A percentile compares a stretch with the other conserved stretches of the same genome.
Conservation (phyloP, 2,329 filamentous ascomycete species). For the Periconia sp. region DNA sequence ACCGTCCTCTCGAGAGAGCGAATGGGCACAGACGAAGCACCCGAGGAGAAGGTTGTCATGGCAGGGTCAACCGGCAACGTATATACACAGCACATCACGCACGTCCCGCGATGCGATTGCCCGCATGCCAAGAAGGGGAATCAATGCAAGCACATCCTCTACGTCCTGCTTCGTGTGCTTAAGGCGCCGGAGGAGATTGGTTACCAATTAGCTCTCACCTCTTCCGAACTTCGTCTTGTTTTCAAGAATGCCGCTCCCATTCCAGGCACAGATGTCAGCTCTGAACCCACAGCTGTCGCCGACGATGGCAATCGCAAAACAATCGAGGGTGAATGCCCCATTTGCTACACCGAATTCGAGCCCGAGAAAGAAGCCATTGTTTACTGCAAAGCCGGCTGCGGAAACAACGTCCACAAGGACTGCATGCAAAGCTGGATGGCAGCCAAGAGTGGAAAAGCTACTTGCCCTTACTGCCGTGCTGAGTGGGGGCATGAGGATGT, state of each 20-base stretch:
- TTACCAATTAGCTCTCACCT: conserved; percentile 67
- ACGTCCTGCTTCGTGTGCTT: conserved; percentile 64
- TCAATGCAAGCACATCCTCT: conserved; percentile 70
- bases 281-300: conserved; percentile 30
- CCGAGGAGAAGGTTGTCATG: conserved; percentile 61
- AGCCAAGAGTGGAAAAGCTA: conserved; percentile 48
- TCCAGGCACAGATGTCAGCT: conserved; percentile 46
- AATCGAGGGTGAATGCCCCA: conserved; percentile 67
- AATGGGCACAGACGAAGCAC: conserved; percentile 50
- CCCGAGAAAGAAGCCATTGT: conserved; percentile 44
- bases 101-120: conserved; percentile 61
- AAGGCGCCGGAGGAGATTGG: conserved; percentile 62
- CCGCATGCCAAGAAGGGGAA: conserved; percentile 61
- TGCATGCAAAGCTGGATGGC: conserved; percentile 63
- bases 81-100: conserved; percentile 62
- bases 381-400: conserved; percentile 67
- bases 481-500: conserved; percentile 59
- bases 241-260: conserved; percentile 60
- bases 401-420: conserved; percentile 66
- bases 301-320: conserved; percentile 61
- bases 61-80: conserved; percentile 68
- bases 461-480: conserved; percentile 67
- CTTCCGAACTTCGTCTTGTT: conserved; percentile 63
- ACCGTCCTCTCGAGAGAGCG: conserved; percentile 61
- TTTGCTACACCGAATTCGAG: conserved; percentile 55